Evolutionary conservation across 2,329 filamentous ascomycete species (phyloP).

Genomic region (Penicillium capsulatum): DNA sequence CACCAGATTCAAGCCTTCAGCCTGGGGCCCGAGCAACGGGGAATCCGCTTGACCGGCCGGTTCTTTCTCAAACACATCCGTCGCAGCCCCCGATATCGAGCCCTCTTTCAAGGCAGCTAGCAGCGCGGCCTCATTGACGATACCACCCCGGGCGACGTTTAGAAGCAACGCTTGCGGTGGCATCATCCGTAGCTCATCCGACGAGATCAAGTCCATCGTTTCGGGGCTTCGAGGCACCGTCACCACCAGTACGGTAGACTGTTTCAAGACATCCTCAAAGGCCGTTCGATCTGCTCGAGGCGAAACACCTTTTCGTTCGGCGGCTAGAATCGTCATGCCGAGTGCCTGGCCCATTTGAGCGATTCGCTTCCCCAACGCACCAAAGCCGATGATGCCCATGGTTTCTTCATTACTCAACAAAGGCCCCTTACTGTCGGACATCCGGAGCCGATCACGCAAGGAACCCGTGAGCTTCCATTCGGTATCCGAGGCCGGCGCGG

Average conservation of each 20-base stretch:
- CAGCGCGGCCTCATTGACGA: slow-evolving; percentile 49
- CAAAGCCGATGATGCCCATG: slow-evolving; percentile 49
- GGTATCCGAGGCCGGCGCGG: slow-evolving; percentile 13
- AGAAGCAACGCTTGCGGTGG: slow-evolving; percentile 42
- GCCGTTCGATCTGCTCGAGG: slow-evolving; percentile 13
- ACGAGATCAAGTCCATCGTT: slow-evolving; percentile 31
- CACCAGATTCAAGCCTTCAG: slow-evolving; percentile 46
- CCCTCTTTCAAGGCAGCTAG: slow-evolving; percentile 42
- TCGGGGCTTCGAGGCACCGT: slow-evolving; percentile 27
- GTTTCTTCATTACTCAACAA: slow-evolving; percentile 47
- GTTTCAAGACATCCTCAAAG: slow-evolving; percentile 30
- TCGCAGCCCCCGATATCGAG: slow-evolving; percentile 46
- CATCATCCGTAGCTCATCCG: slow-evolving; percentile 42
- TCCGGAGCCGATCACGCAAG: slow-evolving; percentile 25
- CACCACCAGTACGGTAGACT: slow-evolving; percentile 29
- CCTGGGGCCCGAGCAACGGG: slow-evolving; percentile 41
- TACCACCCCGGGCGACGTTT: slow-evolving; percentile 49
- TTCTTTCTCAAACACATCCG: slow-evolving; percentile 45
- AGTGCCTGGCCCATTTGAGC: slow-evolving; percentile 38
- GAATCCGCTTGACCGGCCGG: slow-evolving; percentile 44
- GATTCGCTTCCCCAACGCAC: slow-evolving; percentile 39
- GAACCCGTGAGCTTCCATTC: slow-evolving; percentile 42
- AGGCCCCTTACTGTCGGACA: slow-evolving; percentile 32
- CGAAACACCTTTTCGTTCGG: slow-evolving; percentile 41
- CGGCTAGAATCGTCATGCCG: slow-evolving; percentile 48